Percentiles rank a stretch among this genome's conserved stretches.
phyloP scores from a whole-genome alignment of 768 basidiomycete species.

The Lentinula aciculospora region DNA sequence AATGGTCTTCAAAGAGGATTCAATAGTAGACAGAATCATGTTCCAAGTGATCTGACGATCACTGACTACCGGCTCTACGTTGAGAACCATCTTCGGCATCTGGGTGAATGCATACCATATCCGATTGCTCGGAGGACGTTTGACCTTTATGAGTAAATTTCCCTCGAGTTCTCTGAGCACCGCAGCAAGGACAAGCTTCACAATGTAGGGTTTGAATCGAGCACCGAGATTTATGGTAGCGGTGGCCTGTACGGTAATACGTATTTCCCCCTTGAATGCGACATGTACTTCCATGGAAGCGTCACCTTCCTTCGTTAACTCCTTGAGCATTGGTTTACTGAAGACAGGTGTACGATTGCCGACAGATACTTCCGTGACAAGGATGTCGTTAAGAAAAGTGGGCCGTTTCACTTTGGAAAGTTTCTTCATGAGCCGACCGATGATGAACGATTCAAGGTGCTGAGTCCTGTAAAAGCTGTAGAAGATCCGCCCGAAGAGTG shows the following conservation, averaged over 20 bases:
- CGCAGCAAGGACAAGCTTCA: slow-evolving; percentile 85
- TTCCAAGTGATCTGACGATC: slow-evolving; percentile 92
- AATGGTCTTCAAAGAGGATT: slow-evolving; percentile 81
- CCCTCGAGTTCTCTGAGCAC: slow-evolving; percentile 89
- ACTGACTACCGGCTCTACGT: slow-evolving; percentile 91
- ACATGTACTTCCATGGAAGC: slow-evolving; percentile 85
- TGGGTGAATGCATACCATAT: slow-evolving; percentile 96
- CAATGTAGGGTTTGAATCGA: slow-evolving; percentile 83
- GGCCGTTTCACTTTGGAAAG: slow-evolving; percentile 89
- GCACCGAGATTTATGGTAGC: slow-evolving; percentile 82
- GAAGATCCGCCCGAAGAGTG: slow-evolving; percentile 87
- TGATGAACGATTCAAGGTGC: slow-evolving; percentile 77
- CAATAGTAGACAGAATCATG: slow-evolving; percentile 87
- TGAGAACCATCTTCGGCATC: slow-evolving; percentile 80
- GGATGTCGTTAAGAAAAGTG: slow-evolving; percentile 75
- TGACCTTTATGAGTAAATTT: slow-evolving; percentile 83
- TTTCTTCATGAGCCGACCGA: slow-evolving; percentile 88
- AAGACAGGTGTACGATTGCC: slow-evolving; percentile 81
- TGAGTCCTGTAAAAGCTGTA: slow-evolving; percentile 88
- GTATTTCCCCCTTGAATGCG: slow-evolving; percentile 79
- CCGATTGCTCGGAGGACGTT: slow-evolving; percentile 91
- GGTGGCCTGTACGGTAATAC: slow-evolving; percentile 86
- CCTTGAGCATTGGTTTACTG: slow-evolving; percentile 97
- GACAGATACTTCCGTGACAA: slow-evolving; percentile 85
- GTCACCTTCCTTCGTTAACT: slow-evolving; percentile 91